phyloP scores from a whole-genome alignment of 2,329 filamentous ascomycete genomes.

The Fusarium sp. region DNA sequence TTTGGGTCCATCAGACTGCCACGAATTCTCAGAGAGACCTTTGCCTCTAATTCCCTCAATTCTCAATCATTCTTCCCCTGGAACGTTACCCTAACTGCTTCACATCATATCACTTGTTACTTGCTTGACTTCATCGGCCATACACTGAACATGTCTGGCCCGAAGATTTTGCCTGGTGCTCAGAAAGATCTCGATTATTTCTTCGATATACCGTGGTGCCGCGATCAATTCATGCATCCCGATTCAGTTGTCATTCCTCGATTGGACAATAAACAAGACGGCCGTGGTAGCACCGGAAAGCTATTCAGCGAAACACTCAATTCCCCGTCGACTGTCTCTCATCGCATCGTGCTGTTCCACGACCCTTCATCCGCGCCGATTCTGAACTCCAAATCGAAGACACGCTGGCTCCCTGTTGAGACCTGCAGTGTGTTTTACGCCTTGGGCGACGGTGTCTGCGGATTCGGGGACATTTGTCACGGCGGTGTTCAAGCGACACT shows the following conservation, averaged over 20 bases:
- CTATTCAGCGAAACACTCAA: not conserved
- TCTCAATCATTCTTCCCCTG: too few relatives aligned
- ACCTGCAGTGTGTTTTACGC: not conserved
- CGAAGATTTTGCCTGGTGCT: not conserved
- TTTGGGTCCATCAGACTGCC: too few relatives aligned
- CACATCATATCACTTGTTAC: not conserved
- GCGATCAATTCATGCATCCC: rapidly evolving
- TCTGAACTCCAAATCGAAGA: not conserved
- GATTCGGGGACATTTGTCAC: not conserved
- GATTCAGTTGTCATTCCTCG: rapidly evolving
- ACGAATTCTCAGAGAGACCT: not conserved
- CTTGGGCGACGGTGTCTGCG: not conserved
- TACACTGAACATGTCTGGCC: not conserved
- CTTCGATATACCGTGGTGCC: not conserved
- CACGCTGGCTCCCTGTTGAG: not conserved
- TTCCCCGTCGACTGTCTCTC: not conserved
- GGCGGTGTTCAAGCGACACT: not conserved
- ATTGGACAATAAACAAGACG: not conserved
- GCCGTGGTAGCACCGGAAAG: not conserved
- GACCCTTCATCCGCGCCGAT: not conserved
- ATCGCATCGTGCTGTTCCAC: not conserved
- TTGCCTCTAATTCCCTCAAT: not conserved
- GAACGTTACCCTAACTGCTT: rapidly evolving
- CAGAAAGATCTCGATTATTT: not conserved
- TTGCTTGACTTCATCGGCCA: too few relatives aligned